Conservation (phyloP, 805 yeast species). For the Starmerella tilneyi region DNA sequence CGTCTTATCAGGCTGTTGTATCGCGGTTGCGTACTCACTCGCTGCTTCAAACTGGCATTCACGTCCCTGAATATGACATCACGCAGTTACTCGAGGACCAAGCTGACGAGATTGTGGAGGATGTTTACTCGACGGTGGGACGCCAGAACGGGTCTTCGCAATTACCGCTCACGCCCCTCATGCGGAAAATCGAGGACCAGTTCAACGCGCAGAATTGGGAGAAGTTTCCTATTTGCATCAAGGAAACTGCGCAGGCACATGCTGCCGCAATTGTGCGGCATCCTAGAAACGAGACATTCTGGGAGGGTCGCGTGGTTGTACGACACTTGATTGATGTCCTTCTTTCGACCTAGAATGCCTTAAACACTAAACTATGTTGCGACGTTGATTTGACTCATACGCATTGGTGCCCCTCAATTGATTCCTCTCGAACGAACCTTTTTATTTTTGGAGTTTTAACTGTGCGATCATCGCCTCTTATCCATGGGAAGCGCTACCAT, state of each 20-base stretch:
- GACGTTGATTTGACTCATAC: too few species aligned
- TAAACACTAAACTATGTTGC: too few species aligned
- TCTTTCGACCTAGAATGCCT: not conserved
- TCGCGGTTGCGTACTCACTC: conserved; percentile 33
- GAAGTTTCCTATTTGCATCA: conserved; percentile 61
- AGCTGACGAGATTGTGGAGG: conserved; percentile 25
- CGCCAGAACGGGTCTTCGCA: conserved; percentile 16
- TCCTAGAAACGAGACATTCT: conserved; percentile 42
- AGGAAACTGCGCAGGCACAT: conserved; percentile 58
- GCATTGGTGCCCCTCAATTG: too few species aligned
- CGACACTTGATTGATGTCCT: conserved; percentile 9
- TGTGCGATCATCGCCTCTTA: too few species aligned
- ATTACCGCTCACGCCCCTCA: conserved; percentile 29
- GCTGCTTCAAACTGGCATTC: conserved; percentile 3
- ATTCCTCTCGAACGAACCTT: too few species aligned
- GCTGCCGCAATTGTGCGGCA: conserved; percentile 72
- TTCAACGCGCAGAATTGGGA: conserved; percentile 56
- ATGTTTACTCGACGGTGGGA: conserved; percentile 19
- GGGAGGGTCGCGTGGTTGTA: conserved; percentile 52
- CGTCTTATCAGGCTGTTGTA: conserved; percentile 34
- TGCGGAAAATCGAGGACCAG: conserved; percentile 43
- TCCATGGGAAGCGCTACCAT: too few species aligned
- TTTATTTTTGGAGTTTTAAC: too few species aligned
- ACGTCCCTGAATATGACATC: conserved; percentile 24
- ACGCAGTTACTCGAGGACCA: conserved; percentile 19